Evolutionary conservation across 2,329 filamentous ascomycete species (phyloP), one percentile per base, ranked within the genome.

Genomic region (Ceratocystis ficicola): DNA sequence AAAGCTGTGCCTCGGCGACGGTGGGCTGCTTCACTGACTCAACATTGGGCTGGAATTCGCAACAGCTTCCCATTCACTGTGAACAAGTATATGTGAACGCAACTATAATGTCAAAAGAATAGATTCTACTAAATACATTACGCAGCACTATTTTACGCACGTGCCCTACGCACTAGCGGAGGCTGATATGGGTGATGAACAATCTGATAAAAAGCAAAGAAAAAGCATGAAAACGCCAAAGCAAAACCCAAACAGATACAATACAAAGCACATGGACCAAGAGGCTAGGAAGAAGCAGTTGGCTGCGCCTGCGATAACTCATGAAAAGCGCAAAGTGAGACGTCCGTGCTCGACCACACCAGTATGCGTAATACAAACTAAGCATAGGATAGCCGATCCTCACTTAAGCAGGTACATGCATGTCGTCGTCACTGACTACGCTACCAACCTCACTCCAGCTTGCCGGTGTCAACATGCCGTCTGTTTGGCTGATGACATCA

Each of bases 381-480:
- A 30, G 32, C 44, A 62, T 15, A 46, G 22, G 63, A 67, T 17
- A 44, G 20, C 22, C 59, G 73, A 60, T 17, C 36, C 15, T 8
- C n/a, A 2, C n/a, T 52, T 50, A 76, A n/a, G 71, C 70, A 10
- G 72, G 73, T 4, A 71, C 64, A 50, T 68, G 72, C 8, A 71
- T 73, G 62, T 83, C 81, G 69, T 74, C 80, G 72, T 84, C 81
- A 71, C 83, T 86, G 30, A 85, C 75, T 12, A 83, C 79, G 69
- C 84, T 86, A 67, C 83, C 84, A 15, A 87, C 79, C 71, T 87
- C 84, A 5, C 82, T 84, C 84, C 84, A 87, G 73, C 81, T 85
- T 1, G 79, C 78, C 0, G 84, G 84, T 0, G 84, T 87, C 65
- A 78, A 73, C 70, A 85, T 80, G 36, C 82, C 82, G 20, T 81